These are phyloP conservation scores for Moricandia arvensis DNA, from an alignment of 345 rosid species.

Conservation along the genomic window DNA sequence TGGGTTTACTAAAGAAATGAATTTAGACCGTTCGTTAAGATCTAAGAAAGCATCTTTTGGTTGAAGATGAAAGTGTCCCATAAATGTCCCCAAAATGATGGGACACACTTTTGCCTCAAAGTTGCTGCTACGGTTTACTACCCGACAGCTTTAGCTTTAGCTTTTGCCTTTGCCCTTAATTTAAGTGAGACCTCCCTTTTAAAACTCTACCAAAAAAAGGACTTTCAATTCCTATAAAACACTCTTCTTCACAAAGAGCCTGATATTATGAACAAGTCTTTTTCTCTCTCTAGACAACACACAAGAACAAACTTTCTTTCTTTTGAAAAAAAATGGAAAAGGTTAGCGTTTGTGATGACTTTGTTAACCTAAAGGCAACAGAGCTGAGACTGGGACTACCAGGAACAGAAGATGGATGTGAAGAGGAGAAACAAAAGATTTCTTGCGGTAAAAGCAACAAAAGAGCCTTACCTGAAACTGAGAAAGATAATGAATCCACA, in stretches of 20 bases:
- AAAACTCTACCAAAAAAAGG: neutral
- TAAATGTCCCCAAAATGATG: slow-evolving; percentile 62
- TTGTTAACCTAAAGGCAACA: slow-evolving; percentile 73
- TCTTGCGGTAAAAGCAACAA: slow-evolving; percentile 57
- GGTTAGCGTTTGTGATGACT: slow-evolving; percentile 37
- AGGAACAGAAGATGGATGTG: slow-evolving; percentile 46
- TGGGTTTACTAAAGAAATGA: slow-evolving; percentile 33
- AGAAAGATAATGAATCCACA: slow-evolving; percentile 26
- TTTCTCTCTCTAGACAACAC: slow-evolving; percentile 24
- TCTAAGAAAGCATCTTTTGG: slow-evolving; percentile 33
- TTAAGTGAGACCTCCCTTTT: slow-evolving; percentile 11
- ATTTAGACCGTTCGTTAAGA: slow-evolving; percentile 45
- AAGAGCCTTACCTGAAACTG: slow-evolving; percentile 39
- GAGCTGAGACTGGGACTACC: slow-evolving; percentile 90
- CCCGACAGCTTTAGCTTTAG: slow-evolving; percentile 79
- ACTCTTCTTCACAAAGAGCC: slow-evolving; percentile 27
- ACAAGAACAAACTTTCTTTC: neutral
- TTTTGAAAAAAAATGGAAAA: slow-evolving; percentile 30
- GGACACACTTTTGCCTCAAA: slow-evolving; percentile 61
- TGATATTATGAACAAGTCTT: slow-evolving; percentile 23
- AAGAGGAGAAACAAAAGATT: slow-evolving; percentile 14
- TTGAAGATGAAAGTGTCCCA: slow-evolving; percentile 74
- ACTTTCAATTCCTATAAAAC: slow-evolving; percentile 42
- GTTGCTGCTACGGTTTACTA: slow-evolving; percentile 52
- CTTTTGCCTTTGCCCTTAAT: slow-evolving; percentile 63